Evolutionary conservation across 2,329 filamentous ascomycete genomes (phyloP).

Genomic region (Lasiodiplodia theobromae): DNA sequence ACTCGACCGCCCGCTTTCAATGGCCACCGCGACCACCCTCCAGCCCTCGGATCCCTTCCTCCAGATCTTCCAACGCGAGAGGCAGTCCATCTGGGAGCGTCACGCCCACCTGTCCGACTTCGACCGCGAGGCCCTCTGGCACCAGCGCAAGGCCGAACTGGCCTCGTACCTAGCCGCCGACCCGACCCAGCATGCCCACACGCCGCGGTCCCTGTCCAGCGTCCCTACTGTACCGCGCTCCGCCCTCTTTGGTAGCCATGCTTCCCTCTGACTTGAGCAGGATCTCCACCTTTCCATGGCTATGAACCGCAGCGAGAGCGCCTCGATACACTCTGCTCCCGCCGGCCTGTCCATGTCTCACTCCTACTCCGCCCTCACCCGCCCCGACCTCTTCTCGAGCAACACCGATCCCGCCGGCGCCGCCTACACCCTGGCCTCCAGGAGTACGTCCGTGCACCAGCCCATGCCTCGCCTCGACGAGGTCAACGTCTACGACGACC

Average conservation of each 20-base stretch:
- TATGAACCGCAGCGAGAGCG: slow-evolving; percentile 39
- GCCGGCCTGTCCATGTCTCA: slow-evolving; percentile 38
- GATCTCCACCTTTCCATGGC: slow-evolving; percentile 35
- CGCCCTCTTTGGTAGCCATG: slow-evolving; percentile 37
- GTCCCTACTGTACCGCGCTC: slow-evolving; percentile 42
- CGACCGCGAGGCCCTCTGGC: slow-evolving; percentile 46
- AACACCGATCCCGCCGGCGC: slow-evolving; percentile 31
- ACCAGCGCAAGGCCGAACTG: slow-evolving; percentile 37
- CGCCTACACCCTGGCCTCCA: slow-evolving; percentile 45
- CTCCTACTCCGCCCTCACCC: slow-evolving; percentile 36
- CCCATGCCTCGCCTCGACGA: slow-evolving; percentile 36
- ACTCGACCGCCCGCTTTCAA: slow-evolving; percentile 16
- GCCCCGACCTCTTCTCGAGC: slow-evolving; percentile 22
- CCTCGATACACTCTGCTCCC: slow-evolving; percentile 42
- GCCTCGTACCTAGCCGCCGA: slow-evolving; percentile 34
- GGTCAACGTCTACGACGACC: slow-evolving; percentile 45
- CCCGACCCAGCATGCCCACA: slow-evolving; percentile 36
- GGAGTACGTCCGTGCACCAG: slow-evolving; percentile 37
- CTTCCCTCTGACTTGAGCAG: slow-evolving; percentile 42
- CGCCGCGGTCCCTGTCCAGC: slow-evolving; percentile 45
- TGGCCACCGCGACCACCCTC: slow-evolving; percentile 27
- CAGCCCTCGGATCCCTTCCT: slow-evolving; percentile 31
- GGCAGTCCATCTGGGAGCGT: slow-evolving; percentile 44
- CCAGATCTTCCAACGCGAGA: slow-evolving; percentile 45
- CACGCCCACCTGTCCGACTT: slow-evolving; percentile 44